Conservation (phyloP, 2,329 filamentous ascomycete species). For the Verticillium nubilum region DNA sequence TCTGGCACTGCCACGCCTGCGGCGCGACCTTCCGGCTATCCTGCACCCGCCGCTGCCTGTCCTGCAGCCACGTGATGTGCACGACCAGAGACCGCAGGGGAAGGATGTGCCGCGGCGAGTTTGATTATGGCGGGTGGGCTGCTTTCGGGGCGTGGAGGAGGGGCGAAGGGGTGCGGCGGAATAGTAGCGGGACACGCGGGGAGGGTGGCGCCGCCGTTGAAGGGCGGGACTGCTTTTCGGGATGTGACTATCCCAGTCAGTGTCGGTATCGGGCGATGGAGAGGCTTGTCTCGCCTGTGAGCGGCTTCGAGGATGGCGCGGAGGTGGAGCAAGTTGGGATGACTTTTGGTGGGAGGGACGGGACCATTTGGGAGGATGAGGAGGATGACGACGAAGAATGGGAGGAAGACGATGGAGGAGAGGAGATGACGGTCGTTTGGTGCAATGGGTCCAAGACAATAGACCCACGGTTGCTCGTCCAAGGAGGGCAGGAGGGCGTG, state of each 20-base stretch:
- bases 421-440: neutral
- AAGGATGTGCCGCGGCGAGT: conserved; percentile 19
- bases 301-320: neutral
- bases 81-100: neutral
- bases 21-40: conserved; percentile 17
- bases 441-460: neutral
- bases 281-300: neutral
- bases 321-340: neutral
- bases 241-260: neutral
- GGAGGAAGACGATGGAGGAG: neutral
- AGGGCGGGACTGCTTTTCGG: neutral
- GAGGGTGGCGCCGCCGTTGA: neutral
- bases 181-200: neutral
- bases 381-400: neutral
- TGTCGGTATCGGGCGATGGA: neutral
- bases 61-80: conserved; percentile 17
- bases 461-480: neutral
- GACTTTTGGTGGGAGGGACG: too few species aligned
- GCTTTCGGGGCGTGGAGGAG: conserved; percentile 23
- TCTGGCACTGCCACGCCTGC: conserved; percentile 29
- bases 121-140: conserved; percentile 27
- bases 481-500: neutral
- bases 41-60: conserved; percentile 30
- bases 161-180: neutral
- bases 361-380: too few species aligned